phyloP scores from a whole-genome alignment of 225 moss, liverwort and hornwort genomes.

The Polytrichum formosum region DNA sequence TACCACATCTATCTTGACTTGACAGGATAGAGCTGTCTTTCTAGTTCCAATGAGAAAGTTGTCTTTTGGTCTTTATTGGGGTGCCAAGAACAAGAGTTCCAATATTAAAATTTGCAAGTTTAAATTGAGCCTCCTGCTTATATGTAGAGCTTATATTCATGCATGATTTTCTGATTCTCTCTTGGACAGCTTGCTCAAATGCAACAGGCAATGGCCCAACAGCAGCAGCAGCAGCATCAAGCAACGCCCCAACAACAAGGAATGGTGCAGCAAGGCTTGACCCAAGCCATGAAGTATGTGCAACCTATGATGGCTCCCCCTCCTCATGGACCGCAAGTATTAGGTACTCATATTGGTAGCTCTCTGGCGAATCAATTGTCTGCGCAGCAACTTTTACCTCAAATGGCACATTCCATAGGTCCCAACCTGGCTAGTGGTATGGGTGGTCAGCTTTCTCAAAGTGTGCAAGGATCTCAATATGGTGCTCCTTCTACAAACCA shows the following conservation, averaged over 20 bases:
- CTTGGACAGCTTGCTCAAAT: constrained; percentile 37
- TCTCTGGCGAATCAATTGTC: constrained; percentile 72
- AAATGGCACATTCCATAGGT: constrained; percentile 78
- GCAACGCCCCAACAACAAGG: constrained; percentile 60
- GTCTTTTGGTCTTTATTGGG: too few relatives aligned
- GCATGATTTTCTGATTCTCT: not conserved
- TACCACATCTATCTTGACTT: too few relatives aligned
- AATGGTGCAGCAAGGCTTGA: constrained; percentile 61
- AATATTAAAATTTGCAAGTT: too few relatives aligned
- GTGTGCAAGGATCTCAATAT: constrained; percentile 64
- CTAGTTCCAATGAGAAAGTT: too few relatives aligned
- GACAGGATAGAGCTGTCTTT: too few relatives aligned
- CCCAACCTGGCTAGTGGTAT: constrained; percentile 68
- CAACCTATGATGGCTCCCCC: constrained; percentile 63
- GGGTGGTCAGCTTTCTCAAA: constrained; percentile 77
- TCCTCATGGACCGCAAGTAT: constrained; percentile 69
- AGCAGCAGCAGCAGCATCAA: constrained; percentile 57
- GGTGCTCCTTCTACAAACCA: constrained; percentile 40
- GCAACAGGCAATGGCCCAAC: constrained; percentile 47
- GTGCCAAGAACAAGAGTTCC: too few relatives aligned
- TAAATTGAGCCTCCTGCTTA: not conserved
- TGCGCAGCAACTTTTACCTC: constrained; percentile 53
- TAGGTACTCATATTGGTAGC: constrained; percentile 76
- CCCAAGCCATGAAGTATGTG: constrained; percentile 72
- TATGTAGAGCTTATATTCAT: not conserved